Conservation (phyloP, 345 rosid genomes). For the Populus alba region DNA sequence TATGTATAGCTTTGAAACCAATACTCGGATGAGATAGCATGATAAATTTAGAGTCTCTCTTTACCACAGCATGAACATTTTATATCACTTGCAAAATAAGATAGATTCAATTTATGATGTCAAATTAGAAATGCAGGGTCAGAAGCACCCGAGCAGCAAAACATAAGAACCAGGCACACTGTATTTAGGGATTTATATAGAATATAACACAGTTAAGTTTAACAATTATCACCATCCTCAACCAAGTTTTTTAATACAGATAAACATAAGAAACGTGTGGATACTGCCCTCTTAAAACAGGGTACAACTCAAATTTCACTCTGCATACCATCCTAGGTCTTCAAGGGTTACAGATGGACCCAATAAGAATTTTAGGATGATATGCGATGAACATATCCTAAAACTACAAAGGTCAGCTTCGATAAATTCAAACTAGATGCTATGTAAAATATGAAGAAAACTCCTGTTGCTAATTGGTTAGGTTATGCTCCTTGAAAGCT, state of each 20-base stretch:
- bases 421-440: constrained; percentile 18
- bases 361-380: constrained; percentile 12
- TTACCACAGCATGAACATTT: not conserved
- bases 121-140: not conserved
- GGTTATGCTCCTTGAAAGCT: constrained; percentile 10
- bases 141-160: not conserved
- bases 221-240: not conserved
- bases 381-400: constrained; percentile 14
- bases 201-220: not conserved
- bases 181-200: not conserved
- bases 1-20: not conserved
- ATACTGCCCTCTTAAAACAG: constrained; percentile 20
- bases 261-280: not conserved
- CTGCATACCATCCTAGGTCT: constrained; percentile 14
- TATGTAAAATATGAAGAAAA: constrained; percentile 4
- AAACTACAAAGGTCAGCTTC: constrained; percentile 13
- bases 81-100: not conserved
- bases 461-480: constrained; percentile 24
- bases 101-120: not conserved
- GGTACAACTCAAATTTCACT: constrained; percentile 20
- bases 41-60: not conserved
- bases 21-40: not conserved
- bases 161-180: not conserved
- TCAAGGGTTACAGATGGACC: constrained; percentile 2
- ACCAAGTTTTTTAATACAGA: not conserved